Conservation (phyloP, 352 stramenopile genomes). For the Globisporangium orthogonon region DNA sequence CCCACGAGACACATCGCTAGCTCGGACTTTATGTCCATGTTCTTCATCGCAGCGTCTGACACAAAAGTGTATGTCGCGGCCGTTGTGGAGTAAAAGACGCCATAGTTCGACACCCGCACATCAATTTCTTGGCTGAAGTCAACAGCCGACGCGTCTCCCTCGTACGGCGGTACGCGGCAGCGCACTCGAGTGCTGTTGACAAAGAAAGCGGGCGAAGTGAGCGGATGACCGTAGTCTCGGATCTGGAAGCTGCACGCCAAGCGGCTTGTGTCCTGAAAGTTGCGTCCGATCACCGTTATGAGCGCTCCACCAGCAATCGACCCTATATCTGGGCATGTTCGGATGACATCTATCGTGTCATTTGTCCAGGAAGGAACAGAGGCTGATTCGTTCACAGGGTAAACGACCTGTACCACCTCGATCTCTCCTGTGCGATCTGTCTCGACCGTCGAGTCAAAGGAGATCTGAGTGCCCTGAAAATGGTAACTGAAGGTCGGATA, state of each 20-base stretch:
- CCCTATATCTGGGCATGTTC: slow-evolving; percentile 67
- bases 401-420: slow-evolving; percentile 85
- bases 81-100: slow-evolving; percentile 63
- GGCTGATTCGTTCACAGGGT: slow-evolving; percentile 90
- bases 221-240: slow-evolving; percentile 11
- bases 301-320: slow-evolving; percentile 32
- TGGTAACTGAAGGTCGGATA: slow-evolving; percentile 72
- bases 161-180: slow-evolving; percentile 69
- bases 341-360: slow-evolving; percentile 92
- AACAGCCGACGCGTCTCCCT: slow-evolving; percentile 16
- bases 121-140: slow-evolving; percentile 21
- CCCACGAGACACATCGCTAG: slow-evolving; percentile 30
- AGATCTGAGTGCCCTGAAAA: slow-evolving; percentile 42
- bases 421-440: slow-evolving; percentile 76
- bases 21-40: slow-evolving; percentile 31
- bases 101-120: slow-evolving; percentile 81
- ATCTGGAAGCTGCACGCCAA: slow-evolving; percentile 84
- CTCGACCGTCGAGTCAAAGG: slow-evolving; percentile 75
- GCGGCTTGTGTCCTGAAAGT: slow-evolving; percentile 87
- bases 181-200: slow-evolving; percentile 75
- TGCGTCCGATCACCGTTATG: slow-evolving; percentile 92
- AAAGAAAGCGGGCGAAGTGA: slow-evolving; percentile 55
- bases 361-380: slow-evolving; percentile 88
- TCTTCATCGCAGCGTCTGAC: slow-evolving; percentile 23
- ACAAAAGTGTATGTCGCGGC: slow-evolving; percentile 40